phyloP scores from a whole-genome alignment of 225 moss, liverwort and hornwort species.

The Physcomitrellopsis africana region DNA sequence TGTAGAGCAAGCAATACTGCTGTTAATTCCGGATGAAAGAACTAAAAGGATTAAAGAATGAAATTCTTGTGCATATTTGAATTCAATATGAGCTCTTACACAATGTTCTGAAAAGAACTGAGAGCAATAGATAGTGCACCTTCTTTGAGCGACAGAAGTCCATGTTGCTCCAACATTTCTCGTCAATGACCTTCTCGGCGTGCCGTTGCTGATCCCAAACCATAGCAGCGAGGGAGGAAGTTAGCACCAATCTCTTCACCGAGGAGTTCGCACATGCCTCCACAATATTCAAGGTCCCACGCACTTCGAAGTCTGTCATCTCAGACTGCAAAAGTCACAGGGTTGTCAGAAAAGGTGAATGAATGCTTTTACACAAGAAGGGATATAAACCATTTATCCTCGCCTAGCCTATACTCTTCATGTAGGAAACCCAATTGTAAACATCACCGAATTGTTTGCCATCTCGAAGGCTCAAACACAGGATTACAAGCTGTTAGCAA shows the following conservation, averaged over 20 bases:
- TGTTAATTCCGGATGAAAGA: background rate
- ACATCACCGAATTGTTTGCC: background rate
- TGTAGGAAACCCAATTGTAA: too few species aligned
- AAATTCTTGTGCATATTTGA: too few species aligned
- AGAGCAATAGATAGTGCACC: slow-evolving; percentile 34
- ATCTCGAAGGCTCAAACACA: too few species aligned
- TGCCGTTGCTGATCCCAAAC: slow-evolving; percentile 72
- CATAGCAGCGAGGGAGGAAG: slow-evolving; percentile 81
- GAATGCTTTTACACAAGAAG: too few species aligned
- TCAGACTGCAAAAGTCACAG: slow-evolving; percentile 54
- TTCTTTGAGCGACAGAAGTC: slow-evolving; percentile 85
- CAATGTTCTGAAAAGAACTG: too few species aligned
- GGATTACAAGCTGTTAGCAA: too few species aligned
- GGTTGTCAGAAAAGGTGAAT: background rate
- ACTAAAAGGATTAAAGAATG: background rate
- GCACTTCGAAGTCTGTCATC: slow-evolving; percentile 74
- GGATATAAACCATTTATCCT: too few species aligned
- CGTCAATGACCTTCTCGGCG: slow-evolving; percentile 65
- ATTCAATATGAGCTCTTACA: too few species aligned
- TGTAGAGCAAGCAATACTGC: slow-evolving; percentile 22
- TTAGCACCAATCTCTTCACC: slow-evolving; percentile 75
- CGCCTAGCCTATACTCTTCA: too few species aligned
- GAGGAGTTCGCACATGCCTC: slow-evolving; percentile 81
- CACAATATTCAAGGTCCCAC: slow-evolving; percentile 78
- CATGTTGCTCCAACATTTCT: slow-evolving; percentile 88